These are phyloP conservation scores for Smittium culicis DNA, from an alignment of 371 early-diverging fungal species.

Conservation along the genomic window DNA sequence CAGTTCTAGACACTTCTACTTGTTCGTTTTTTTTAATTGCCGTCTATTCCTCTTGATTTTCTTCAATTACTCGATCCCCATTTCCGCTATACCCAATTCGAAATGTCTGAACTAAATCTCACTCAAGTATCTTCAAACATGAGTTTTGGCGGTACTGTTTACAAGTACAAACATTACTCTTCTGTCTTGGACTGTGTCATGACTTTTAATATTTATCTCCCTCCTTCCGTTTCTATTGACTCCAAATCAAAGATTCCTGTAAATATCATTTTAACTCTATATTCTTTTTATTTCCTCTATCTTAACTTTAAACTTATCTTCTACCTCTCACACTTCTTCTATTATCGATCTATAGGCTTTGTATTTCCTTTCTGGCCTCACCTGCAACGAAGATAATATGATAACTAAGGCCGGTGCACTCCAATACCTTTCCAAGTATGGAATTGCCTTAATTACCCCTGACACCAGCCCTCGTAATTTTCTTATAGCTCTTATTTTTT, in stretches of 20 bases:
- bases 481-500: background rate
- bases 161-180: conserved; percentile 58
- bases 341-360: conserved; percentile 15
- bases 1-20: too few species aligned
- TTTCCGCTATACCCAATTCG: too few species aligned
- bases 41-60: too few species aligned
- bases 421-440: conserved; percentile 44
- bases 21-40: too few species aligned
- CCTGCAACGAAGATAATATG: conserved; percentile 76
- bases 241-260: conserved; percentile 38
- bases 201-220: conserved; percentile 63
- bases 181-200: conserved; percentile 47
- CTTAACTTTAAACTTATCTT: background rate
- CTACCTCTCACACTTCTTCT: background rate
- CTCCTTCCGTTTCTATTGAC: conserved; percentile 33
- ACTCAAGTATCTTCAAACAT: conserved; percentile 21
- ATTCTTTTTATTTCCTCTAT: conserved; percentile 10
- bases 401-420: conserved; percentile 69
- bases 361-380: conserved; percentile 56
- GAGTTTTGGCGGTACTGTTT: conserved; percentile 50
- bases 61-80: too few species aligned
- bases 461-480: conserved; percentile 75
- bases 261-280: conserved; percentile 10
- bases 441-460: conserved; percentile 61
- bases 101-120: background rate